Evolutionary conservation across 176 grass and related monocot genomes (phyloP), one percentile per base, ranked within the genome.

Genomic region (Cocos nucifera): DNA sequence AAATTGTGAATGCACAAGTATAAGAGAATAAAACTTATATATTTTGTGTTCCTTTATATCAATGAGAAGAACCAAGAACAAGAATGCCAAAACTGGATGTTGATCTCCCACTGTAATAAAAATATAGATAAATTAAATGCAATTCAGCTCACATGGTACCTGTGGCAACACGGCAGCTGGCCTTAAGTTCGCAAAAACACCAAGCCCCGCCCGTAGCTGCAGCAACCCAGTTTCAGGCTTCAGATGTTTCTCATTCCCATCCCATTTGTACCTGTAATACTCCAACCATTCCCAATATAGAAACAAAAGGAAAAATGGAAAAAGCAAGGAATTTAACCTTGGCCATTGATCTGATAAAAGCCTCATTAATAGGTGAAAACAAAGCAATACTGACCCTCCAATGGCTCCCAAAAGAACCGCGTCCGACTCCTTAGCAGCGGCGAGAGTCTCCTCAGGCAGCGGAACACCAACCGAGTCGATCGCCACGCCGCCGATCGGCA

Each of bases 221-320:
- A 97, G 87, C 66, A 97, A 70, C 30, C 86, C 92, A 0, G 92
- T 97, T 75, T 88, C 87, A 0, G 92, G 92, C 66, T 91, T 91
- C 61, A 97, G 80, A 59, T 97, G 81, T 84, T 97, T 91, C 84
- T 97, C 87, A 19, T 91, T 88, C 19, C 79, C 90, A 79, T 97
- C 92, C 92, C 92, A 97, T 51, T 91, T 91, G 17, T 97, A 97
- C 58, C 92, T 97, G 48, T 19, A 14, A 44, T 3, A 44, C 9
- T 44, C 10, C 9, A 44, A 14, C 35, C 9, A 44, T 44, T 44
- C 35, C 28, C 28, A 6, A 5, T 30, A 44, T 44, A 44, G 35
- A 14, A 44, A 44, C 35, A 44, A 44, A 44, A 44, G 35, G 10
- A 44, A 44, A 44, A 12, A 44, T 44, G 35, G 9, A 6, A 2